Evolutionary conservation across 2,329 filamentous ascomycete species (phyloP), one percentile per base, ranked within the genome.

Genomic region (Ophiostoma perfectum): DNA sequence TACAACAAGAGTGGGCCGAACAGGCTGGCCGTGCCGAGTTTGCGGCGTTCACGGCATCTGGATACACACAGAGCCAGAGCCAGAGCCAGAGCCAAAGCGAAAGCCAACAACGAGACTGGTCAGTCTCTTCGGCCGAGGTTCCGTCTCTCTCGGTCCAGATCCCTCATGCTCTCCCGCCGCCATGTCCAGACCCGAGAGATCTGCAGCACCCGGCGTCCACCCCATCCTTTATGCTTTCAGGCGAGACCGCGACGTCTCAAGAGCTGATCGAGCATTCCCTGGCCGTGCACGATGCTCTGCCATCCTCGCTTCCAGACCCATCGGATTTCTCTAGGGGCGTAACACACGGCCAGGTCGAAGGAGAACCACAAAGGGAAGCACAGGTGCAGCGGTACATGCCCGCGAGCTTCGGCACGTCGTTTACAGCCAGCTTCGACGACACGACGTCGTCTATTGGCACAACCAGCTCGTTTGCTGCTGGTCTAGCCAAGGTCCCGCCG

Each of bases 241-340:
- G 36, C 38, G 6, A 42, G 3, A 27, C 1, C 63, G 70, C 18
- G 77, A 78, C 64, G 80, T 77, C 88, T 3, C 84, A 85, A 3
- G 83, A 88, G 68, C 96, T 95, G 76, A 90, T 92, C 73, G 86
- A 95, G 71, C 87, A 94, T 74, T 95, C 92, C 0, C 83, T 96
- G 65, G 85, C 87, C 1, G 79, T 89, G 14, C 87, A 96, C 75
- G 83, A 91, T 71, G 84, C 87, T 14, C 77, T 90, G 4, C 78
- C 84, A 0, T 90, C 88, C 0, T 90, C 88, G 1, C 84, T 90
- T 70, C 79, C 88, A 18, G 68, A 60, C 3, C 27, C 47, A 7
- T 27, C 38, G 18, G 41, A 55, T 62, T 62, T 44, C 3, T 62
- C 36, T 14, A 41, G 58, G 4, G 36, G 36, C 8, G 7, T 7